Conservation (phyloP, 2,329 filamentous ascomycete species). For the Scedosporium apiospermum region DNA sequence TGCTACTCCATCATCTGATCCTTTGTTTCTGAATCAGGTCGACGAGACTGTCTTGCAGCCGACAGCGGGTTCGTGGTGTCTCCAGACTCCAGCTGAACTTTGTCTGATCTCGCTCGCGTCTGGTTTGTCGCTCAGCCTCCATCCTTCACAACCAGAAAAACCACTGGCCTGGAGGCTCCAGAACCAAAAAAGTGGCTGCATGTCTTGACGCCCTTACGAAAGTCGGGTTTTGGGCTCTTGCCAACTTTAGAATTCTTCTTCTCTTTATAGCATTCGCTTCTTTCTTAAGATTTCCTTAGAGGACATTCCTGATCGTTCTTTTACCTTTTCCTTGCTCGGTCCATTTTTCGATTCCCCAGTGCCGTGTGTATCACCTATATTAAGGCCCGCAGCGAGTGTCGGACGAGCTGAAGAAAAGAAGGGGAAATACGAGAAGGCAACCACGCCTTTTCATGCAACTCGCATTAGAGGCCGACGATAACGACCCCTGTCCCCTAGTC, state of each 20-base stretch:
- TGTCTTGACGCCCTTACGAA: background rate
- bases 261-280: too few species aligned
- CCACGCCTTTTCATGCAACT: background rate
- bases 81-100: background rate
- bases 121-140: background rate
- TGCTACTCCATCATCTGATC: background rate
- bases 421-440: background rate
- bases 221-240: background rate
- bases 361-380: background rate
- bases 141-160: too few species aligned
- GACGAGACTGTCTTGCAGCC: background rate
- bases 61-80: background rate
- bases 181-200: background rate
- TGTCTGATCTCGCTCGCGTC: background rate
- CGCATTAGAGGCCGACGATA: background rate
- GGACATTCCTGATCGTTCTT: background rate
- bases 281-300: too few species aligned
- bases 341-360: background rate
- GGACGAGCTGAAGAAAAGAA: background rate
- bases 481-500: background rate
- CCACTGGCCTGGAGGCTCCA: background rate
- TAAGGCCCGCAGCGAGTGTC: background rate
- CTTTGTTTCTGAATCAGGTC: conserved; percentile 4
- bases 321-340: background rate
- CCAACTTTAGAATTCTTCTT: too few species aligned